Evolutionary conservation across 129 eudicot species (phyloP).

Genomic region (Tagetes patula): DNA sequence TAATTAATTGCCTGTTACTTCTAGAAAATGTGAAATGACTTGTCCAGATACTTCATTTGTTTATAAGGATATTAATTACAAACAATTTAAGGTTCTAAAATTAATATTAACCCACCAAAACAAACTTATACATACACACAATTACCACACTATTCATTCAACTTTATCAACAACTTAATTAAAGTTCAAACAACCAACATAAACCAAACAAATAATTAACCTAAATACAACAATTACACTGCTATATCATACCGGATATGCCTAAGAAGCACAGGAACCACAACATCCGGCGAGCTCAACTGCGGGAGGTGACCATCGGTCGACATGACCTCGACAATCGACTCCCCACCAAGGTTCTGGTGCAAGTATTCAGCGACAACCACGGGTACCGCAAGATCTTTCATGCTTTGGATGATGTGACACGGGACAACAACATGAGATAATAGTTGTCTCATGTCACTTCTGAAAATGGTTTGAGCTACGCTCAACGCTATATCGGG

Average conservation of each 20-base stretch:
- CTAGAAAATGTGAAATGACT: too few species aligned
- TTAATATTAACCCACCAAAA: background rate
- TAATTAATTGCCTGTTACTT: too few species aligned
- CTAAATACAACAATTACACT: conserved; percentile 27
- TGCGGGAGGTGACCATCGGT: conserved; percentile 96
- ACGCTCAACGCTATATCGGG: conserved; percentile 90
- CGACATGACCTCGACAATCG: conserved; percentile 92
- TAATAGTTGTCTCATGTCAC: conserved; percentile 65
- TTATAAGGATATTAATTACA: too few species aligned
- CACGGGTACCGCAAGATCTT: conserved; percentile 90
- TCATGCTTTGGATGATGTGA: conserved; percentile 88
- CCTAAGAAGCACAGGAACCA: conserved; percentile 77
- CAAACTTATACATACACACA: background rate
- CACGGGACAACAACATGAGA: conserved; percentile 73
- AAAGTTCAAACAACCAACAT: conserved; percentile 10
- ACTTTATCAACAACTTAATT: conserved; percentile 24
- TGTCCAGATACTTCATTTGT: too few species aligned
- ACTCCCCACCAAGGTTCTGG: conserved; percentile 69
- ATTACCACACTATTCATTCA: background rate
- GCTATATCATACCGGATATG: conserved; percentile 70
- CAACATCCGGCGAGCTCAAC: conserved; percentile 90
- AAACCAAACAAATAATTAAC: conserved; percentile 1
- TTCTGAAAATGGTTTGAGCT: conserved; percentile 66
- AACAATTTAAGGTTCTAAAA: background rate
- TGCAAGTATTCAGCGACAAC: conserved; percentile 84